A percentile compares a stretch with the other conserved stretches of the same genome.
These are phyloP conservation scores for Metarhizium anisopliae DNA, from an alignment of 2,329 filamentous ascomycete genomes.

Conservation along the genomic window DNA sequence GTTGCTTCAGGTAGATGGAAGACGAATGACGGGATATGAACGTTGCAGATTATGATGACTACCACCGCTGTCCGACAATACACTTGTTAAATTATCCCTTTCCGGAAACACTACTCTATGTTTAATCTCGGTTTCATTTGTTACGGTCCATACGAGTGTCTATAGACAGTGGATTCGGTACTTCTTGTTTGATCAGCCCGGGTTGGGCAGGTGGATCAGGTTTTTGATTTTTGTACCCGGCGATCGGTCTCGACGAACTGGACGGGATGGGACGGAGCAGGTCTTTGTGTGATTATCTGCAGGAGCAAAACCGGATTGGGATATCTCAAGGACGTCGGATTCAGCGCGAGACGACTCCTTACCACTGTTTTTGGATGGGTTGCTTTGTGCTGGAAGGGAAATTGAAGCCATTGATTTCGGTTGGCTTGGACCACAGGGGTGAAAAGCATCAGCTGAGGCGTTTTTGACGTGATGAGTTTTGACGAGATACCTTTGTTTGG, in stretches of 20 bases:
- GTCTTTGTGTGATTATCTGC: not conserved
- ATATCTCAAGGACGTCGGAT: not conserved
- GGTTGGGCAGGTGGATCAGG: not conserved
- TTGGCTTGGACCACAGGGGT: not conserved
- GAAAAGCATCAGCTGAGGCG: conserved; percentile 10
- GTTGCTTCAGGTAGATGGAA: not conserved
- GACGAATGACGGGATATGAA: not conserved
- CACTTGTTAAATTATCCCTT: not conserved
- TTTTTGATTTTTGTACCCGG: not conserved
- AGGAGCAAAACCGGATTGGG: conserved; percentile 2
- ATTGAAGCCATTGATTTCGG: not conserved
- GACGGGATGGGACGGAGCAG: not conserved
- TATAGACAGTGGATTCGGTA: not conserved
- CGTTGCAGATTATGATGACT: not conserved
- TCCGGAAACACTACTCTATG: not conserved
- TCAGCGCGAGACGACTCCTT: not conserved
- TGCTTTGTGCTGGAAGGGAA: conserved; percentile 3
- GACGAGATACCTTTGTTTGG: conserved; percentile 10
- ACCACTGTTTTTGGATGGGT: conserved; percentile 8
- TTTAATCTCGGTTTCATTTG: not conserved
- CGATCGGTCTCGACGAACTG: not conserved
- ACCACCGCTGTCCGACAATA: conserved; percentile 7
- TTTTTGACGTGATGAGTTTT: conserved; percentile 8
- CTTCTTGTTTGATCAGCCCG: not conserved
- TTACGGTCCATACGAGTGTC: not conserved